These are phyloP conservation scores for Salix suchowensis DNA, from an alignment of 345 rosid genomes.

Conservation along the genomic window DNA sequence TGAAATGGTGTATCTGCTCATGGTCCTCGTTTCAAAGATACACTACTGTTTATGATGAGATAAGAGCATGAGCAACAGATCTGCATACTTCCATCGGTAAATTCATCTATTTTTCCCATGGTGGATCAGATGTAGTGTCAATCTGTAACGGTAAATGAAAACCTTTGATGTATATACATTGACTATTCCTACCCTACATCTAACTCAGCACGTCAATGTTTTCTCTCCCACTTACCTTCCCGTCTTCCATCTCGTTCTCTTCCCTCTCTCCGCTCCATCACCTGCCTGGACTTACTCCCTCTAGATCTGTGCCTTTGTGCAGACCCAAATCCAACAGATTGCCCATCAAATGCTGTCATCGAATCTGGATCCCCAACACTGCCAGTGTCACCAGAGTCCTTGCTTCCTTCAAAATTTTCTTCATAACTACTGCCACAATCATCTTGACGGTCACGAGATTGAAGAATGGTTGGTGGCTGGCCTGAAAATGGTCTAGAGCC, in stretches of 20 bases:
- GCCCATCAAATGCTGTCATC: constrained; percentile 58
- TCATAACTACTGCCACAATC: constrained; percentile 63
- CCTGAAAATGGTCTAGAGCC: constrained; percentile 56
- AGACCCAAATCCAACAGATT: constrained; percentile 43
- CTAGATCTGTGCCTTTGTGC: constrained; percentile 58
- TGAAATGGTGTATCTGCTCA: too few species aligned
- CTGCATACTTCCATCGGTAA: too few species aligned
- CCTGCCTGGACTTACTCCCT: constrained; percentile 66
- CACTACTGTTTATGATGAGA: too few species aligned
- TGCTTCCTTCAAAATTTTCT: constrained; percentile 71
- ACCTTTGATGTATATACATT: not conserved
- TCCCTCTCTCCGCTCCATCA: constrained; percentile 63
- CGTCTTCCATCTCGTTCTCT: constrained; percentile 67
- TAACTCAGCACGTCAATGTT: constrained; percentile 31
- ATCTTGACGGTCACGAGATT: constrained; percentile 66
- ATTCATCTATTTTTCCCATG: not conserved
- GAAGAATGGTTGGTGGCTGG: constrained; percentile 71
- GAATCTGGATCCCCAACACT: constrained; percentile 68
- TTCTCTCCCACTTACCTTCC: constrained; percentile 86
- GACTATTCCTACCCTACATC: not conserved
- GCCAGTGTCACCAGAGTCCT: constrained; percentile 67
- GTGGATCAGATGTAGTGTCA: not conserved
- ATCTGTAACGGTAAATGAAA: not conserved
- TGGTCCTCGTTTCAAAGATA: too few species aligned
- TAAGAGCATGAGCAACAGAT: too few species aligned